Evolutionary conservation across 331 rosid species (phyloP).

Genomic region (Acacia concinna): DNA sequence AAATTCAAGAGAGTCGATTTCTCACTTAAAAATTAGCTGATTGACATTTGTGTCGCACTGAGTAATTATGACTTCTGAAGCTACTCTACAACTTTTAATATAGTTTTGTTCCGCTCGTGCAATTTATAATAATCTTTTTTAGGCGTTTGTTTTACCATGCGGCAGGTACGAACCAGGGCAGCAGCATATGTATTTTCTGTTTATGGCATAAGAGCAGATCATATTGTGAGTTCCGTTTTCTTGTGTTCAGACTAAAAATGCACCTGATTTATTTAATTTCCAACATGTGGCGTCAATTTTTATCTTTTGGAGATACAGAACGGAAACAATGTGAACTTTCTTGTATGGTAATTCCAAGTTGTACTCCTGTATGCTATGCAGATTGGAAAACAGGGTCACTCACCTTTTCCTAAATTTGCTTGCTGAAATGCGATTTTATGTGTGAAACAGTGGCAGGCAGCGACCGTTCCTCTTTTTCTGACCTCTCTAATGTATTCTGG

Average conservation of each 20-base stretch:
- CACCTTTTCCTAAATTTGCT: constrained; percentile 47
- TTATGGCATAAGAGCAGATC: constrained; percentile 78
- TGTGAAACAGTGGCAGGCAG: constrained; percentile 96
- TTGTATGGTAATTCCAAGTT: constrained; percentile 39
- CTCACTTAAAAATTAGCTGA: background rate
- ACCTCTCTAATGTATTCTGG: constrained; percentile 84
- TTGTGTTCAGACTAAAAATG: background rate
- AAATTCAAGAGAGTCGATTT: background rate
- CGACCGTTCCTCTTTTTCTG: constrained; percentile 73
- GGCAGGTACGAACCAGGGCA: constrained; percentile 59
- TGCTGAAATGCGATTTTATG: constrained; percentile 72
- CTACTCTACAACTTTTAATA: background rate
- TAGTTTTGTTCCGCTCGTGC: background rate
- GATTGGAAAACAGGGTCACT: constrained; percentile 50
- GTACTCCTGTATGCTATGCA: constrained; percentile 45
- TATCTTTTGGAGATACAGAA: background rate
- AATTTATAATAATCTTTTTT: background rate
- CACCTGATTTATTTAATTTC: background rate
- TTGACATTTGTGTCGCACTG: background rate
- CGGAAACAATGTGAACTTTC: constrained; percentile 19
- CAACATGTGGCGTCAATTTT: background rate
- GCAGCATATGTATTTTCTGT: constrained; percentile 42
- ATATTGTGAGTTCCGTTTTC: constrained; percentile 58
- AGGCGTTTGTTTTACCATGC: constrained; percentile 12
- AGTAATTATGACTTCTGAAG: constrained; percentile 2